Evolutionary conservation across 2,329 filamentous ascomycete species (phyloP).

Genomic region (Mycogone perniciosa): DNA sequence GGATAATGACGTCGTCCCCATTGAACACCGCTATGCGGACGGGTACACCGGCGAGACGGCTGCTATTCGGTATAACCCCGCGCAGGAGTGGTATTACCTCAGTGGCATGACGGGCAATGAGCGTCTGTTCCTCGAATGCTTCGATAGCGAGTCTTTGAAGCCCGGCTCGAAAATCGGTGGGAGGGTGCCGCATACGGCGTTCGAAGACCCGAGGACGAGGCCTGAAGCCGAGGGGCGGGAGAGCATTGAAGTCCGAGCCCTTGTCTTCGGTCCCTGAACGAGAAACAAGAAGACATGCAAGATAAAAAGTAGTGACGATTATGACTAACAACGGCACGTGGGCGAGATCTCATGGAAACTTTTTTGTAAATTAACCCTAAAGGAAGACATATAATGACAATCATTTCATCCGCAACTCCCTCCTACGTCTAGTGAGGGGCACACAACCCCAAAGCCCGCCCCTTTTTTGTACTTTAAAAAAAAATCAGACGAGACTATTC

Average conservation of each 20-base stretch:
- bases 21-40: slow-evolving; percentile 64
- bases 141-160: slow-evolving; percentile 56
- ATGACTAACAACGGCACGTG: neutral
- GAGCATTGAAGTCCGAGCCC: slow-evolving; percentile 81
- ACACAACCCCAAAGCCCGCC: neutral
- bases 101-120: slow-evolving; percentile 70
- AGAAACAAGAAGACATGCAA: neutral
- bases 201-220: slow-evolving; percentile 66
- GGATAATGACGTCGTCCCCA: slow-evolving; percentile 59
- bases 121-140: slow-evolving; percentile 71
- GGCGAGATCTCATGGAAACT: neutral
- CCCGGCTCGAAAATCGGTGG: slow-evolving; percentile 46
- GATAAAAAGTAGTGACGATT: neutral
- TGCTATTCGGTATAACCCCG: slow-evolving; percentile 53
- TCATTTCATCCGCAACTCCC: neutral
- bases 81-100: slow-evolving; percentile 72
- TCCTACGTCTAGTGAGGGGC: neutral
- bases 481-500: neutral
- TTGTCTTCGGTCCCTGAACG: slow-evolving; percentile 65
- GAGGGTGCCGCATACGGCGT: slow-evolving; percentile 67
- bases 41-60: slow-evolving; percentile 68
- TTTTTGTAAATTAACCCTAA: neutral
- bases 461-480: neutral
- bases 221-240: slow-evolving; percentile 65
- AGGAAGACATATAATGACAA: slow-evolving; percentile 4